A percentile compares a stretch with the other conserved stretches of the same genome.
Conservation (phyloP, 2,329 filamentous ascomycete species). For the Botrytis deweyae region DNA sequence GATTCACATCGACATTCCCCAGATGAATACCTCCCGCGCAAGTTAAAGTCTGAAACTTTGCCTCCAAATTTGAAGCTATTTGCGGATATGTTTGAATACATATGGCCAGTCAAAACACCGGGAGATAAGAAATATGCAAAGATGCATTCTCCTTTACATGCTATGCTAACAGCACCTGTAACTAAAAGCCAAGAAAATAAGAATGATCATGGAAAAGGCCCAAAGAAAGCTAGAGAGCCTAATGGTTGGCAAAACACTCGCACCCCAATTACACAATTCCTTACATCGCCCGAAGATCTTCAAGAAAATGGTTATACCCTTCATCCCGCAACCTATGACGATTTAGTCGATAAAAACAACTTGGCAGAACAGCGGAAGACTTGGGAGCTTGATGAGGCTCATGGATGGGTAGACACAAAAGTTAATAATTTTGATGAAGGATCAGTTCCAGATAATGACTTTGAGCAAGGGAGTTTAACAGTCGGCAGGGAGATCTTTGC, state of each 20-base stretch:
- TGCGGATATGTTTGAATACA: conserved; percentile 77
- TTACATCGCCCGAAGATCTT: conserved; percentile 71
- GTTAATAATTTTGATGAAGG: conserved; percentile 68
- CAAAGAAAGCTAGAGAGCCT: conserved; percentile 61
- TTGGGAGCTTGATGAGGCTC: conserved; percentile 47
- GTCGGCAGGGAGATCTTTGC: conserved; percentile 76
- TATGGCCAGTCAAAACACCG: conserved; percentile 87
- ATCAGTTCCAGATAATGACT: conserved; percentile 63
- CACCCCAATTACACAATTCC: conserved; percentile 77
- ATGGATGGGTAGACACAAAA: conserved; percentile 81
- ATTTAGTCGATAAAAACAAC: conserved; percentile 54
- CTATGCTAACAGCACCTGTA: conserved; percentile 74
- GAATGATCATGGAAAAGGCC: conserved; percentile 51
- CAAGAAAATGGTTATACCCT: conserved; percentile 79
- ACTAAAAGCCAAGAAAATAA: conserved; percentile 63
- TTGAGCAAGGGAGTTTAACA: conserved; percentile 79
- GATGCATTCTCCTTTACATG: conserved; percentile 82
- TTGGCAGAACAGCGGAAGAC: conserved; percentile 53
- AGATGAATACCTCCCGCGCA: conserved; percentile 60
- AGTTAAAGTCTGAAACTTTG: conserved; percentile 51
- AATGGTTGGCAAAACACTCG: conserved; percentile 70
- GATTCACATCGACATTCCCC: conserved; percentile 45
- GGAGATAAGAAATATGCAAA: conserved; percentile 79
- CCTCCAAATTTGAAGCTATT: conserved; percentile 62
- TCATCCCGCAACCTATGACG: conserved; percentile 72